Percentiles rank a stretch among this genome's conserved stretches.
These are phyloP conservation scores for Mortierella claussenii DNA, from an alignment of 192 early-diverging fungal genomes.

Conservation along the genomic window DNA sequence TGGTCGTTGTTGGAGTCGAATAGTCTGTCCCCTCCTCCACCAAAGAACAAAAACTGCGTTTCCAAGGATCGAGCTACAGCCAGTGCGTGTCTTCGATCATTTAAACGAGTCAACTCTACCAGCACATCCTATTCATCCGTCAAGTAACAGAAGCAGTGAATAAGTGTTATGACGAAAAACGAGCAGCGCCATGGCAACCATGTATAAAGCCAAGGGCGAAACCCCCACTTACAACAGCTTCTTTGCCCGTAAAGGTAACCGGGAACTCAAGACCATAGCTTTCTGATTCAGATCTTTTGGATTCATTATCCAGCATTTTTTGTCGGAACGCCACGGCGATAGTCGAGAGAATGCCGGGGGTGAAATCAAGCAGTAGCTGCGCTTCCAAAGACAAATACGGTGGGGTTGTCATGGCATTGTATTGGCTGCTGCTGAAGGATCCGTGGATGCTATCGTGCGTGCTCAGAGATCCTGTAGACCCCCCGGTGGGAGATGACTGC, in stretches of 20 bases:
- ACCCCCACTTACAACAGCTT: conserved; percentile 69
- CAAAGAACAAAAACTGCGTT: conserved; percentile 79
- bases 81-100: conserved; percentile 77
- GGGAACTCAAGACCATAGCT: conserved; percentile 75
- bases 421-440: conserved; percentile 12
- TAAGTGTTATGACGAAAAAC: no score
- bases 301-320: conserved; percentile 31
- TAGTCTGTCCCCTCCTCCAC: conserved; percentile 74
- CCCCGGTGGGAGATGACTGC: conserved; percentile 2
- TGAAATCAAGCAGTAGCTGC: conserved; percentile 31
- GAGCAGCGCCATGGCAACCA: no score
- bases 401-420: background rate
- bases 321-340: conserved; percentile 37
- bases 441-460: conserved; percentile 10
- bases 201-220: background rate
- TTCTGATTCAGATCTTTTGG: conserved; percentile 21
- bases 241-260: conserved; percentile 77
- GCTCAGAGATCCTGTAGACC: background rate
- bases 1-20: conserved; percentile 76
- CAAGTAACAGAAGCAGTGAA: background rate
- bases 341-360: conserved; percentile 32
- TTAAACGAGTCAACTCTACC: conserved; percentile 66
- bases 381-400: conserved; percentile 1
- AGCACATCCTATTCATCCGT: conserved; percentile 63
- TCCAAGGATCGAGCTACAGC: conserved; percentile 79